phyloP scores from a whole-genome alignment of 305 asterid genomes.

The Fraxinus nigra region DNA sequence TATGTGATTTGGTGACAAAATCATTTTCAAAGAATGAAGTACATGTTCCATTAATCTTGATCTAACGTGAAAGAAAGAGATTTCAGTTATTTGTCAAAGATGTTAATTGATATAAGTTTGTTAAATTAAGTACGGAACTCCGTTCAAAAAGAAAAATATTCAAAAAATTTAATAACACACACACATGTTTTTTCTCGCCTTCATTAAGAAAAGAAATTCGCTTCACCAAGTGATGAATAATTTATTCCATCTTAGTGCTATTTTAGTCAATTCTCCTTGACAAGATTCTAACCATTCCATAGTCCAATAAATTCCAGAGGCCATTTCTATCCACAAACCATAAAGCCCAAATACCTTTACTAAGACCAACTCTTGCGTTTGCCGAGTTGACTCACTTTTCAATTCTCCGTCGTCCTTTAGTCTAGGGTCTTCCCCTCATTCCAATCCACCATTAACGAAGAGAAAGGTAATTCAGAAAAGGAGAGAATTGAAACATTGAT shows the following conservation, averaged over 20 bases:
- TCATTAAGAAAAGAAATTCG: too few species aligned
- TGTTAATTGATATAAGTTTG: too few species aligned
- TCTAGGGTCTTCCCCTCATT: conserved; percentile 26
- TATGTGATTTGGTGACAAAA: background rate
- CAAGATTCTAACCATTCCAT: background rate
- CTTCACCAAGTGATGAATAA: background rate
- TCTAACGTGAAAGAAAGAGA: too few species aligned
- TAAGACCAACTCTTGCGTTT: conserved; percentile 1
- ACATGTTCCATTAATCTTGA: too few species aligned
- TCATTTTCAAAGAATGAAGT: background rate
- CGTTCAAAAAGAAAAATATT: too few species aligned
- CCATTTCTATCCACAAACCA: background rate
- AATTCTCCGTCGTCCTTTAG: conserved; percentile 22
- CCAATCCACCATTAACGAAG: background rate
- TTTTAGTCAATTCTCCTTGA: background rate
- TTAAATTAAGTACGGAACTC: too few species aligned
- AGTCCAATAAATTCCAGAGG: background rate
- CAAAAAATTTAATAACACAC: too few species aligned
- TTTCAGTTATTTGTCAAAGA: too few species aligned
- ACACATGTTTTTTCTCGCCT: too few species aligned
- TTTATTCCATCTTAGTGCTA: background rate
- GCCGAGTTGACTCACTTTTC: conserved; percentile 27
- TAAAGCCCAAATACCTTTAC: background rate
- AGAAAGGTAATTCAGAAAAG: background rate
- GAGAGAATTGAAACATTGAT: background rate